These are phyloP conservation scores for Fusarium sp. DNA, from an alignment of 2,329 filamentous ascomycete species.

Conservation along the genomic window DNA sequence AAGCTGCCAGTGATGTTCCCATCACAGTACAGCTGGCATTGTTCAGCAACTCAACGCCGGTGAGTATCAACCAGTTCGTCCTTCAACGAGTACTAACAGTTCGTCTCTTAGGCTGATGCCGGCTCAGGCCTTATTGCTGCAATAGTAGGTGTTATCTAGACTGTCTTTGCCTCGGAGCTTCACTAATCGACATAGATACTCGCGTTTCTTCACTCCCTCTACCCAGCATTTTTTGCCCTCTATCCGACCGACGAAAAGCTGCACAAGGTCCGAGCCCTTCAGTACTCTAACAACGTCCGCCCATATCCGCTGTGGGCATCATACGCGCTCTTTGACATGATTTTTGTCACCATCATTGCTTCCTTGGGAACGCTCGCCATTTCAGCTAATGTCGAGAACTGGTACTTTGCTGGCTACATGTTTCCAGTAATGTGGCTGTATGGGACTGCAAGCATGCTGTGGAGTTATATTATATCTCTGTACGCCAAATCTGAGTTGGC, in stretches of 20 bases:
- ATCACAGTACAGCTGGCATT: not conserved
- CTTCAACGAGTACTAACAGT: not conserved
- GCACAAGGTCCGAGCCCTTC: slow-evolving; percentile 7
- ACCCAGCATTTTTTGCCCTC: slow-evolving; percentile 1
- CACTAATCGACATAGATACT: not conserved
- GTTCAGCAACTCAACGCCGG: not conserved
- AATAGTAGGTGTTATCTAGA: not conserved
- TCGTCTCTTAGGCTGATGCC: not conserved
- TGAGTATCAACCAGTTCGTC: not conserved
- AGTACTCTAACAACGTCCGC: slow-evolving; percentile 13
- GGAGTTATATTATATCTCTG: slow-evolving; percentile 1
- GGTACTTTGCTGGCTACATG: slow-evolving; percentile 14
- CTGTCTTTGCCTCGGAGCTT: not conserved
- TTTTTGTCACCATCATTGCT: not conserved
- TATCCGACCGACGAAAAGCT: slow-evolving; percentile 11
- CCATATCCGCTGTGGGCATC: slow-evolving; percentile 1
- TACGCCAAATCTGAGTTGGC: slow-evolving; percentile 5
- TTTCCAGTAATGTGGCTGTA: slow-evolving; percentile 4
- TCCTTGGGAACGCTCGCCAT: not conserved
- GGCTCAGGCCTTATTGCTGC: not conserved
- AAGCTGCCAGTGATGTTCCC: not conserved
- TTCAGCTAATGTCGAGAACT: not conserved
- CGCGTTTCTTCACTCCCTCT: not conserved
- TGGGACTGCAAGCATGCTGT: slow-evolving; percentile 6
- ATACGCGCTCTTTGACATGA: slow-evolving; percentile 14